Base-by-base conservation (phyloP, 2,329 filamentous ascomycete genomes). In the Trichoderma sp. region DNA sequence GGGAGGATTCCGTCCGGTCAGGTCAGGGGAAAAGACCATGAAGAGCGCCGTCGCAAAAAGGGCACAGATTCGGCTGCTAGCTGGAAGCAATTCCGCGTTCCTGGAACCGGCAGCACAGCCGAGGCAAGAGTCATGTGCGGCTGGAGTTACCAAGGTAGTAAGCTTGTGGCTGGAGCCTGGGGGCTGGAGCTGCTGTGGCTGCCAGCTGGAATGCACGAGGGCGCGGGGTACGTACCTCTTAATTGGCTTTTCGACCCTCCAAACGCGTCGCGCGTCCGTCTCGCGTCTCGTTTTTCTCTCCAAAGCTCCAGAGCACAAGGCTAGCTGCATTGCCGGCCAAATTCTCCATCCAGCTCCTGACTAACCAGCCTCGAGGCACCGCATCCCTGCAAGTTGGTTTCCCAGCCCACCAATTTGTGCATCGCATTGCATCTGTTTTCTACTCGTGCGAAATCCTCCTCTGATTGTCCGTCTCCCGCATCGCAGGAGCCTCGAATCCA, bases 71-170 rank as follows among this genome's bases (percentile, higher is more conserved):
- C 39, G 60, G 60, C 59, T 60, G 59, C 52, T 49, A 43, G 52
- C 59, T 54, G 60, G 56, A 66, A 60, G 68, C 68, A 46, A 66
- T 69, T 69, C 61, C 59, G 68, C 59, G 59, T 61, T 65, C 54
- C 54, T 65, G 54, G 66, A 56, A 59, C 59, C 70, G 72, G 64
- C 69, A 70, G 64, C 72, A 70, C 69, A 72, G 75, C 77, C 77
- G 77, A 79, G 78, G 78, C 73, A 76, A 72, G 74, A 76, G 72
- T 74, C 78, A 79, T 77, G 76, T 79, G 78, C 75, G 60, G 39
- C 58, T 37, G 46, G 66, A 37, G 52, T 37, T 21, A 60, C 43
- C 37, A 59, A 59, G 37, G 8, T 28, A 49, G 8, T 28, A 49
- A 43, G 5, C 39, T 3, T 43, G 39, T 18, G 18, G 39, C 39